Conservation (phyloP, 1,284 basidiomycete species). For the Amylostereum areolatum region DNA sequence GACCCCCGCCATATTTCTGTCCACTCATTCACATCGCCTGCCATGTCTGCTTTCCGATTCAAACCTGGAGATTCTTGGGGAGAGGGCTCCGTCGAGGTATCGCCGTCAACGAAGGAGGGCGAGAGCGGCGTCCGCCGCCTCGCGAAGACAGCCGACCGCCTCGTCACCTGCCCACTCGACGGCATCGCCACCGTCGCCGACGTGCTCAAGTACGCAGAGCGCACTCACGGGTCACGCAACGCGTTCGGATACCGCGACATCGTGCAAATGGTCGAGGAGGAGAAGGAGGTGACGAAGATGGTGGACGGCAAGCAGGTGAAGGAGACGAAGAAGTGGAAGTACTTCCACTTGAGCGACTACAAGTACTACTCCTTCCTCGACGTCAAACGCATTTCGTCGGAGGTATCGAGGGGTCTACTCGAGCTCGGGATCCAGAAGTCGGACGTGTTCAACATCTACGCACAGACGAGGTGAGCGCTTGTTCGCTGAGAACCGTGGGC, state of each 20-base stretch:
- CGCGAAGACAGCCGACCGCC: slow-evolving; percentile 58
- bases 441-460: slow-evolving; percentile 91
- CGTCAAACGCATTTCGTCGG: slow-evolving; percentile 55
- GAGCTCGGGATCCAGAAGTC: slow-evolving; percentile 66
- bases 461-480: slow-evolving; percentile 80
- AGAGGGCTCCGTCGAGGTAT: slow-evolving; percentile 52
- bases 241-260: slow-evolving; percentile 82
- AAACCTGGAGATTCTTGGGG: slow-evolving; percentile 26
- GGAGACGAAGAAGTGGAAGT: slow-evolving; percentile 94
- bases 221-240: slow-evolving; percentile 67
- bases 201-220: slow-evolving; percentile 68
- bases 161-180: slow-evolving; percentile 72
- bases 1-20: background rate
- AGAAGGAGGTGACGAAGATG: slow-evolving; percentile 84
- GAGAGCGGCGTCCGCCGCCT: slow-evolving; percentile 68
- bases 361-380: slow-evolving; percentile 75
- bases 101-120: slow-evolving; percentile 39
- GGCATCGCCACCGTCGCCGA: slow-evolving; percentile 84
- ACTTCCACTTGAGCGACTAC: slow-evolving; percentile 88
- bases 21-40: slow-evolving; percentile 1
- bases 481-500: too few relatives aligned
- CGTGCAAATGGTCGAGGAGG: slow-evolving; percentile 73
- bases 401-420: slow-evolving; percentile 70
- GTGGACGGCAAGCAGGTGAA: slow-evolving; percentile 79
- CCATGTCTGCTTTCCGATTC: slow-evolving; percentile 9